phyloP scores from a whole-genome alignment of 176 grass and related monocot genomes.

The Musa beccarii region DNA sequence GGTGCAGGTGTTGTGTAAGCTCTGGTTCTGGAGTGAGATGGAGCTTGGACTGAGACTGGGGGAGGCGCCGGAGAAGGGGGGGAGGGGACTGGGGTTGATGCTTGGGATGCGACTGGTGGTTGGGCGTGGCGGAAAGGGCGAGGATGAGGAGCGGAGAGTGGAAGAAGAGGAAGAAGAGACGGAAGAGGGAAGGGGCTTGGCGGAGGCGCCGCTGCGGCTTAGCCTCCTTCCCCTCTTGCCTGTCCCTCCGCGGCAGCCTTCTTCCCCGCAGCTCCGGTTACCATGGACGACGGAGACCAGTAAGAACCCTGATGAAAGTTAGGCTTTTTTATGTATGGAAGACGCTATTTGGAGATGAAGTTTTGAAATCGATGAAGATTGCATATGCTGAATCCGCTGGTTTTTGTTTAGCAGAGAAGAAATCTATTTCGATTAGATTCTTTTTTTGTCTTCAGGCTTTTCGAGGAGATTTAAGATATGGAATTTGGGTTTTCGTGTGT shows the following conservation, averaged over 20 bases:
- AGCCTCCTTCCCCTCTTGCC: constrained; percentile 6
- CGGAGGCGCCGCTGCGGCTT: background rate
- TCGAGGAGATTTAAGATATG: background rate
- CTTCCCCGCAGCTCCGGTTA: background rate
- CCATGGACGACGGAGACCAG: background rate
- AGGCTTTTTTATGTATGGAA: background rate
- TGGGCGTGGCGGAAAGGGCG: background rate
- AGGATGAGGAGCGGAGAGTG: background rate
- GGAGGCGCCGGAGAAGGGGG: background rate
- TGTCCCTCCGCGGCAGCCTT: background rate
- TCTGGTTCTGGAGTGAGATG: background rate
- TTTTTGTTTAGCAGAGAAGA: too few relatives aligned
- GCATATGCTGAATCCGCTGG: too few relatives aligned
- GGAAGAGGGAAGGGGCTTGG: background rate
- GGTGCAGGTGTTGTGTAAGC: too few relatives aligned
- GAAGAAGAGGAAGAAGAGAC: background rate
- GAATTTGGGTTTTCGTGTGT: too few relatives aligned
- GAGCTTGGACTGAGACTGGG: constrained; percentile 10
- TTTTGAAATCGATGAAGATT: too few relatives aligned
- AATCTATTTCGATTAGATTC: background rate
- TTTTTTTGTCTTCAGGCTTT: background rate
- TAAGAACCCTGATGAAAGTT: background rate
- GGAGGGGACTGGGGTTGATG: background rate
- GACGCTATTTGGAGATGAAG: background rate
- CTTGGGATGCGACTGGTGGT: background rate